These are phyloP conservation scores for Moniliophthora roreri DNA, from an alignment of 1,284 basidiomycete species.

Conservation along the genomic window DNA sequence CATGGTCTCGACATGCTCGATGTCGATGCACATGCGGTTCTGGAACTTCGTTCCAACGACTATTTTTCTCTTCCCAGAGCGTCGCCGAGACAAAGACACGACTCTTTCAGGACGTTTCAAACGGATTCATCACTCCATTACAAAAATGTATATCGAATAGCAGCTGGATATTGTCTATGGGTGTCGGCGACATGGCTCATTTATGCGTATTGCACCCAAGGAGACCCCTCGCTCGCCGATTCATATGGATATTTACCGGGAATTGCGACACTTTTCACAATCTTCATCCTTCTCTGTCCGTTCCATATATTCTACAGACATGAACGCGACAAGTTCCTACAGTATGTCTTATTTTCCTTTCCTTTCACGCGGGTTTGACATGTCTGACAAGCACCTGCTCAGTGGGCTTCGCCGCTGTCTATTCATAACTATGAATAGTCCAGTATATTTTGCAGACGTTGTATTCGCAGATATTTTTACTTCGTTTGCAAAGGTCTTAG, in stretches of 20 bases:
- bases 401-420: constrained; percentile 77
- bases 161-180: constrained; percentile 57
- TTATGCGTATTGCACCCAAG: constrained; percentile 61
- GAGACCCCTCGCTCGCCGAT: constrained; percentile 63
- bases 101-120: constrained; percentile 27
- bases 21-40: constrained; percentile 68
- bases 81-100: constrained; percentile 28
- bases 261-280: constrained; percentile 58
- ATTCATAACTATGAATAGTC: constrained; percentile 57
- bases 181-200: constrained; percentile 63
- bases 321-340: constrained; percentile 74
- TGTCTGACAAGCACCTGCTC: background rate
- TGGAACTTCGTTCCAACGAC: constrained; percentile 55
- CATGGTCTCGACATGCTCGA: constrained; percentile 78
- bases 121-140: constrained; percentile 41
- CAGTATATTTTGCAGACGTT: constrained; percentile 88
- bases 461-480: constrained; percentile 96
- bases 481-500: constrained; percentile 95
- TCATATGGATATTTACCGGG: constrained; percentile 75
- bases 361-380: background rate
- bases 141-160: constrained; percentile 67
- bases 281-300: constrained; percentile 64
- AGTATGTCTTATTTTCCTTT: constrained; percentile 49
- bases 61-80: constrained; percentile 20
- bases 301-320: constrained; percentile 63